Evolutionary conservation across 805 yeast genomes (phyloP), one percentile per base, ranked within the genome.

Genomic region (Suhomyces sp.): DNA sequence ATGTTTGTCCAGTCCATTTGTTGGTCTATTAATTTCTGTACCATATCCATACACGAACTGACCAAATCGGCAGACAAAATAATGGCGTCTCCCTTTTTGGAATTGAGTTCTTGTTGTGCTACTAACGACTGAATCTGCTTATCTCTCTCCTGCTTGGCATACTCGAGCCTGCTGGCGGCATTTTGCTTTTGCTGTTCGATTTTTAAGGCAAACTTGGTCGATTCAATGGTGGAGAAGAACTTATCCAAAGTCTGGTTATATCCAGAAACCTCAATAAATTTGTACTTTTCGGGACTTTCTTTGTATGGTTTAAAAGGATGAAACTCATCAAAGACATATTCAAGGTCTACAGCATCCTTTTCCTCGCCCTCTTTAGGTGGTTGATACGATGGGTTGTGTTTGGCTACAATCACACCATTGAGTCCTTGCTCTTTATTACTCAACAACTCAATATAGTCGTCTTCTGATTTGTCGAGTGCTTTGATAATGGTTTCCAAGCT

Each of bases 1-100:
- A 92, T 92, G 55, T 90, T 87, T 44, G 82, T 81, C 99, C 99
- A 93, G 66, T 93, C 97, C 90, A 90, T 89, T 57, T 89, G 92
- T 63, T 89, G 94, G 52, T 86, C 85, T 4, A 91, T 56, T 51
- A 90, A 70, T 1, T 75, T 72, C 54, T 85, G 87, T 4, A 93
- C 88, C 2, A 88, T 85, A 6, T 65, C 68, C 54, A 82, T 86
- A 47, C 94, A 90, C 15, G 82, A 81, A 48, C 87, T 94, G 5
- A 92, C 90, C 24, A 82, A 59, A 26, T 83, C 84, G 4, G 93
- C 87, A 65, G 87, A 78, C 36, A 78, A 72, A 55, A 88, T 86
- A 27, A 93, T 84, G 4, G 87, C 72, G 56, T 84, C 86, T 9
- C 96, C 98, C 58, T 85, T 88, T 51, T 74, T 73, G 56, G 79